Evolutionary conservation across 2,329 filamentous ascomycete genomes (phyloP), one percentile per base, ranked within the genome.

Genomic region (Colletotrichum melonis): DNA sequence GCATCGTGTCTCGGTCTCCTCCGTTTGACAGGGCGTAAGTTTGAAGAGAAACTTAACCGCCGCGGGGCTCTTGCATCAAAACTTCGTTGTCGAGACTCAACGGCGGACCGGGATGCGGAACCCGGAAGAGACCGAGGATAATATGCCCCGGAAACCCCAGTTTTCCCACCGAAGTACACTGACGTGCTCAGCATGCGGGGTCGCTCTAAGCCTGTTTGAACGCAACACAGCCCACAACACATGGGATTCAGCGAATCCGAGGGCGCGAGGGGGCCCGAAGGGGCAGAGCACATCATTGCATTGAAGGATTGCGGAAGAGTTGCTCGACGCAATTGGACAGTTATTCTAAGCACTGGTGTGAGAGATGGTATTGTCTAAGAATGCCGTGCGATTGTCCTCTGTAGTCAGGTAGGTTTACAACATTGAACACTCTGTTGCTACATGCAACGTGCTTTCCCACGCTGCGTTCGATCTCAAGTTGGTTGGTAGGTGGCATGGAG

Each of bases 101-200:
- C 32, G 52, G 64, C 26, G 28, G 52, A n/a, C 19, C 38, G 58
- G 49, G 49, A 67, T 46, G 65, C 58, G 59, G 63, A 67, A 56
- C 63, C 63, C 63, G 56, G 69, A 67, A 71, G 24, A 57, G 69
- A 67, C 32, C 46, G 63, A 71, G 63, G 32, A 57, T 67, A 56
- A 56, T 19, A 62, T 67, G 56, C 42, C 14, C 63, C 46, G 68
- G 63, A 55, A 60, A 55, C 68, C 63, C 60, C 67, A 64, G 38
- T 65, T 65, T 57, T 59, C 56, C 60, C 67, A 70, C 67, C 55
- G 62, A 38, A 64, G 12, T 26, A 52, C 56, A 58, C 35, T 69
- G 67, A 69, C 67, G 67, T 69, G 67, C 59, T 69, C 60, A 52
- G 35, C 26, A 57, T 69, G 67, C 67, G 67, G 67, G 59, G 67